Percentiles rank a stretch among this genome's conserved stretches.
Conservation (phyloP, 176 grass and related monocot species). For the Zea luxurians region DNA sequence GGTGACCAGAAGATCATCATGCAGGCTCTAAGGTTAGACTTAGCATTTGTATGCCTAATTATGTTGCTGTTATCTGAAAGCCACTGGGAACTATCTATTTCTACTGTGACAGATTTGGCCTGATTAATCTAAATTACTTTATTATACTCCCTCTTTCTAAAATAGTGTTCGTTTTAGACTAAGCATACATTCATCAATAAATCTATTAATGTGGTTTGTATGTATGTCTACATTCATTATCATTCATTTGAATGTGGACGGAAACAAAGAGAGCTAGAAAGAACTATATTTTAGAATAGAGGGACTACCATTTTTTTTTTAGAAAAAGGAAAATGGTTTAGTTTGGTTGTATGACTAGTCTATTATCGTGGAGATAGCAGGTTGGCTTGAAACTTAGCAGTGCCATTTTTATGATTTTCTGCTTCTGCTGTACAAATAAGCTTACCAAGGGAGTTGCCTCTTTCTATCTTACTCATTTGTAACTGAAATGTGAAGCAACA, state of each 20-base stretch:
- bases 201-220: no score
- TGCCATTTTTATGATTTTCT: slow-evolving; percentile 7
- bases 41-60: slow-evolving; percentile 12
- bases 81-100: slow-evolving; percentile 11
- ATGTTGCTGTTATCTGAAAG: slow-evolving; percentile 13
- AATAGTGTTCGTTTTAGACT: no score
- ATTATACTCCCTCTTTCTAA: background rate
- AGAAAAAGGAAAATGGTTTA: slow-evolving; percentile 17
- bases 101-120: slow-evolving; percentile 5
- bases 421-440: slow-evolving; percentile 20
- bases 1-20: slow-evolving; percentile 88
- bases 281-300: no score
- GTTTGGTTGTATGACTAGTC: background rate
- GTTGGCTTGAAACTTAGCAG: background rate
- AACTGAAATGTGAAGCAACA: slow-evolving; percentile 12
- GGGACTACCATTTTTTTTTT: background rate
- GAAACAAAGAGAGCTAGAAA: no score
- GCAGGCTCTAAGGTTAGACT: slow-evolving; percentile 85
- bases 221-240: no score
- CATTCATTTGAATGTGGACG: no score
- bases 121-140: slow-evolving; percentile 32
- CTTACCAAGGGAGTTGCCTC: slow-evolving; percentile 21
- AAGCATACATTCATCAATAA: no score
- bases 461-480: slow-evolving; percentile 18
- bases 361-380: slow-evolving; percentile 6